Conservation (phyloP, 2,329 filamentous ascomycete genomes). For the Didymella segeticola region DNA sequence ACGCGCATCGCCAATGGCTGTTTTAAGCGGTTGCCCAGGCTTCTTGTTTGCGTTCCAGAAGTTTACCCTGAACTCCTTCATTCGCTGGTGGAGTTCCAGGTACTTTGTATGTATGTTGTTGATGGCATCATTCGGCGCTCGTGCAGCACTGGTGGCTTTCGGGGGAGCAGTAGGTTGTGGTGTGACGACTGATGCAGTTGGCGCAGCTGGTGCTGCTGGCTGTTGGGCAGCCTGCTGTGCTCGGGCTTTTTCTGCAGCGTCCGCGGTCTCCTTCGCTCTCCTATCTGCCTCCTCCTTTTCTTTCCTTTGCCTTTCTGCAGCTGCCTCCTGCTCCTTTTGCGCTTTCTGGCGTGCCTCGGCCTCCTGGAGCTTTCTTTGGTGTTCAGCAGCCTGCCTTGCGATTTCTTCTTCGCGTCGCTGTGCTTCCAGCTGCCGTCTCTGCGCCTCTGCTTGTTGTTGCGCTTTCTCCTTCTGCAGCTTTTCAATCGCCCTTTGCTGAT, state of each 20-base stretch:
- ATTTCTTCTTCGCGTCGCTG: constrained; percentile 43
- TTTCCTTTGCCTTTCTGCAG: constrained; percentile 33
- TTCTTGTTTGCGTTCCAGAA: constrained; percentile 37
- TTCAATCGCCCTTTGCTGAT: constrained; percentile 48
- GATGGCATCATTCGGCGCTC: constrained; percentile 28
- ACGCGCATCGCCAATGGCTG: constrained; percentile 39
- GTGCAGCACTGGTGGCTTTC: constrained; percentile 11
- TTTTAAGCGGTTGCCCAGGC: constrained; percentile 35
- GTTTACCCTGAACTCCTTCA: constrained; percentile 46
- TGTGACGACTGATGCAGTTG: constrained; percentile 10
- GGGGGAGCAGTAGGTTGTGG: constrained; percentile 4
- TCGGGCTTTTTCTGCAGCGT: constrained; percentile 34
- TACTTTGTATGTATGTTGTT: constrained; percentile 45
- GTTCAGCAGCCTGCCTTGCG: constrained; percentile 34
- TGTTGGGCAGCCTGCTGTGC: constrained; percentile 22
- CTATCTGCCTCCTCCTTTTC: constrained; percentile 41
- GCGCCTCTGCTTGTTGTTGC: constrained; percentile 48
- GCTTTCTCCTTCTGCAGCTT: constrained; percentile 53
- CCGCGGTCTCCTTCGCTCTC: constrained; percentile 37
- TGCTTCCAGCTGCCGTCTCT: constrained; percentile 43
- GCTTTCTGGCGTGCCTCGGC: constrained; percentile 40
- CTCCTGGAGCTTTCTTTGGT: constrained; percentile 39
- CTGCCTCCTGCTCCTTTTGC: constrained; percentile 41
- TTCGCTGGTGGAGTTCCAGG: constrained; percentile 43
- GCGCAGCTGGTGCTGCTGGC: constrained; percentile 17